phyloP scores from a whole-genome alignment of 225 moss, liverwort and hornwort genomes.

The Lunularia cruciata region DNA sequence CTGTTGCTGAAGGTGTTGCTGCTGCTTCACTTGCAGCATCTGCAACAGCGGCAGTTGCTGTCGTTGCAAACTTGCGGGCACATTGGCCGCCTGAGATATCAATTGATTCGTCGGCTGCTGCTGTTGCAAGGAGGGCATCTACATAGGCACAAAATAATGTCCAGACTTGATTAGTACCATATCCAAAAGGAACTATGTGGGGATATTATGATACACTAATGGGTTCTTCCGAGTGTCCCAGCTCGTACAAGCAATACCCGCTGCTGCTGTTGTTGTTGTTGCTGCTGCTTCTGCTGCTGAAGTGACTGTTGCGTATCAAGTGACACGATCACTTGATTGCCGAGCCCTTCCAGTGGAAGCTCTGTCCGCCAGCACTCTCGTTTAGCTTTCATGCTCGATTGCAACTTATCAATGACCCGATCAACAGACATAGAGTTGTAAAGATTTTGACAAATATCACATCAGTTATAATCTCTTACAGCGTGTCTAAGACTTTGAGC shows the following conservation, averaged over 20 bases:
- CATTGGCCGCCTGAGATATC: slow-evolving; percentile 37
- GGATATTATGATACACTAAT: too few relatives aligned
- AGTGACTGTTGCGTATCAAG: slow-evolving; percentile 50
- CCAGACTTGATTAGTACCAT: too few relatives aligned
- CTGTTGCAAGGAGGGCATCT: slow-evolving; percentile 35
- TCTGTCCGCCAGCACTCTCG: slow-evolving; percentile 77
- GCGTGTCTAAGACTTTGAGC: not conserved
- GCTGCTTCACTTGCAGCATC: slow-evolving; percentile 22
- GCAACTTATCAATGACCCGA: slow-evolving; percentile 88
- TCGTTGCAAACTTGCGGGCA: slow-evolving; percentile 27
- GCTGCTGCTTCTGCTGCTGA: slow-evolving; percentile 46
- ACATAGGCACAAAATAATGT: not conserved
- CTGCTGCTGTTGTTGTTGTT: slow-evolving; percentile 52
- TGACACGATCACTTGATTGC: slow-evolving; percentile 67
- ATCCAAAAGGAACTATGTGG: too few relatives aligned
- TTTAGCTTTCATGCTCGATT: slow-evolving; percentile 64
- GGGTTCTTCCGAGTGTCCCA: slow-evolving; percentile 22
- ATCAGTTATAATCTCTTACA: not conserved
- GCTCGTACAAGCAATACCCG: slow-evolving; percentile 55
- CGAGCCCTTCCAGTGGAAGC: slow-evolving; percentile 75
- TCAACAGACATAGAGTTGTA: not conserved
- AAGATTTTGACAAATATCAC: slow-evolving; percentile 4
- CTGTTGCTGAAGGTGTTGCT: slow-evolving; percentile 10
- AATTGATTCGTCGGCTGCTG: slow-evolving; percentile 42
- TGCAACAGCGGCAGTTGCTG: slow-evolving; percentile 36